Conservation (phyloP, 257 asterid genomes). For the Solanum rostratum region DNA sequence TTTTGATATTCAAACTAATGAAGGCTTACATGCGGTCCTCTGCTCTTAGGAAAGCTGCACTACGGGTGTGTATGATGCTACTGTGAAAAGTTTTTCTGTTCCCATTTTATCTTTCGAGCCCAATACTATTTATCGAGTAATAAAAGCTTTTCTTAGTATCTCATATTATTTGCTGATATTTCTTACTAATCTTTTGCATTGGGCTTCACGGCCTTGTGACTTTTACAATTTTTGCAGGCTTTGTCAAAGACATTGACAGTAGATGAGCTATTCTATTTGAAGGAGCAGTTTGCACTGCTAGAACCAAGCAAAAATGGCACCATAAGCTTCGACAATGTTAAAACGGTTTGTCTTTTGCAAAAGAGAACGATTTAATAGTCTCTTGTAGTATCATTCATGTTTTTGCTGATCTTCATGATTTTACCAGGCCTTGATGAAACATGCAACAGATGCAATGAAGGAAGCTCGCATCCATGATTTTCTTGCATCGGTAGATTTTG, state of each 20-base stretch:
- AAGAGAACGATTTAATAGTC: background rate
- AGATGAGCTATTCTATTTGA: slow-evolving; percentile 39
- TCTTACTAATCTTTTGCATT: background rate
- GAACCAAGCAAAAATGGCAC: slow-evolving; percentile 45
- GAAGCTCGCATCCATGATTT: slow-evolving; percentile 72
- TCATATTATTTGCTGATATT: background rate
- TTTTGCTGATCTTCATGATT: background rate
- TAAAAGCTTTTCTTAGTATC: background rate
- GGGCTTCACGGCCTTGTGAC: background rate
- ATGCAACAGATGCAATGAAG: slow-evolving; percentile 81
- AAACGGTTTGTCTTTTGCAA: slow-evolving; percentile 17
- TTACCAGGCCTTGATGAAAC: slow-evolving; percentile 63
- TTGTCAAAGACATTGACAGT: slow-evolving; percentile 41
- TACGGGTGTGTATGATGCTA: slow-evolving; percentile 37
- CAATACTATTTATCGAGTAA: background rate
- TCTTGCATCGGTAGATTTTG: slow-evolving; percentile 55
- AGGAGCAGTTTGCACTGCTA: slow-evolving; percentile 36
- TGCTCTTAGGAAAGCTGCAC: slow-evolving; percentile 88
- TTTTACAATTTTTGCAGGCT: slow-evolving; percentile 22
- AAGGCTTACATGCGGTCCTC: slow-evolving; percentile 87
- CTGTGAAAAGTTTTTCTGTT: background rate
- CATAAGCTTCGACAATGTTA: slow-evolving; percentile 32
- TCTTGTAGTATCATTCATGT: background rate
- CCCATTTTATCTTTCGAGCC: background rate
- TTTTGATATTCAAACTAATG: slow-evolving; percentile 70